Conservation (phyloP, 1,284 basidiomycete species). For the Cystobasidium sp. region DNA sequence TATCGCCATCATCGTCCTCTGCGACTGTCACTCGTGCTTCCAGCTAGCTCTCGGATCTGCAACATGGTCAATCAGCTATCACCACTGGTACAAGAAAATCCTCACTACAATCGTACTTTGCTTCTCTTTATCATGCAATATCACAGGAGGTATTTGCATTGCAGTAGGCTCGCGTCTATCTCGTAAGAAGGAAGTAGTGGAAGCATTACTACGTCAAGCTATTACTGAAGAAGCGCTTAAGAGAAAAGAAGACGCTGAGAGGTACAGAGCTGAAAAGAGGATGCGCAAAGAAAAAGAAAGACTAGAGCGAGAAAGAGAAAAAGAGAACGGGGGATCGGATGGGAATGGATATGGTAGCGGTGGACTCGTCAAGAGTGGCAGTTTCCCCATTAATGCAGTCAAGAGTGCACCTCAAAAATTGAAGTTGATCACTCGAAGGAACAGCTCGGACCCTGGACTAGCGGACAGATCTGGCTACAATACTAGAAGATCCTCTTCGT, state of each 20-base stretch:
- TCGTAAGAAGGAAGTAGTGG: constrained; percentile 44
- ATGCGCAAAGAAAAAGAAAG: neutral
- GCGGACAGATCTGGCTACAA: constrained; percentile 8
- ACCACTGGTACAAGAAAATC: constrained; percentile 29
- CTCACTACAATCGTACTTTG: constrained; percentile 42
- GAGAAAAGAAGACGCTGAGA: constrained; percentile 42
- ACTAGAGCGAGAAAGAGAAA: neutral
- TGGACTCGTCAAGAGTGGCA: constrained; percentile 8
- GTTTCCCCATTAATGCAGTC: constrained; percentile 1
- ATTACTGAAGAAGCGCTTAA: constrained; percentile 45
- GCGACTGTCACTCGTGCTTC: constrained; percentile 43
- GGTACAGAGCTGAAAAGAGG: constrained; percentile 31
- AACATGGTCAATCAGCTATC: constrained; percentile 43
- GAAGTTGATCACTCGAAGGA: constrained; percentile 15
- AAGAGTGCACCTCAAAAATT: constrained; percentile 14
- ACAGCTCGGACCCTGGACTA: constrained; percentile 11
- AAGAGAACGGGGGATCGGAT: neutral
- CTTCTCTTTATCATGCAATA: constrained; percentile 46
- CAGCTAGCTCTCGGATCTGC: constrained; percentile 39
- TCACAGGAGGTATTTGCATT: constrained; percentile 41
- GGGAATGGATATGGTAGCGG: neutral
- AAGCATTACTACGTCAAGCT: constrained; percentile 36
- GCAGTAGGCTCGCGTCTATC: constrained; percentile 35
- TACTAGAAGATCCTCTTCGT: constrained; percentile 13
- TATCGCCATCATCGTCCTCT: constrained; percentile 41